These are phyloP conservation scores for Alternaria infectoria DNA, from an alignment of 2,329 filamentous ascomycete species.

Conservation along the genomic window DNA sequence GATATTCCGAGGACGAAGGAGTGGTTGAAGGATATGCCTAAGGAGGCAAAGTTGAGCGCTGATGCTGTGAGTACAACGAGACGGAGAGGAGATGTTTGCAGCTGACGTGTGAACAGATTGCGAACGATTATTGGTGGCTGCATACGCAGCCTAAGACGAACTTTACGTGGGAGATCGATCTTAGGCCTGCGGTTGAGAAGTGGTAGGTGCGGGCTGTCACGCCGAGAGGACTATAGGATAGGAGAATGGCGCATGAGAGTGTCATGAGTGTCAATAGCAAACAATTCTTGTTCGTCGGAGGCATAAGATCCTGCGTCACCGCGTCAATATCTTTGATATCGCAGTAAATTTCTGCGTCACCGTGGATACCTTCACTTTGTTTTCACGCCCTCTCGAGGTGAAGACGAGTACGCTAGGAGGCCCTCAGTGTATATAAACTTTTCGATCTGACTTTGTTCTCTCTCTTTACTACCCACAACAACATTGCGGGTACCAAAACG, in stretches of 20 bases:
- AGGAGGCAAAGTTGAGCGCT: slow-evolving; percentile 73
- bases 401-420: not conserved
- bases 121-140: slow-evolving; percentile 83
- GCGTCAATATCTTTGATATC: not conserved
- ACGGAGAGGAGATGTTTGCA: too few relatives aligned
- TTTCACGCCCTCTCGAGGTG: not conserved
- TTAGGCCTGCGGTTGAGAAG: slow-evolving; percentile 82
- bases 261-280: not conserved
- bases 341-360: not conserved
- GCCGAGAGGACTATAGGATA: not conserved
- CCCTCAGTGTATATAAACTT: not conserved
- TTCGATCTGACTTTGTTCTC: not conserved
- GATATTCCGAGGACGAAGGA: slow-evolving; percentile 75
- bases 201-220: slow-evolving; percentile 61
- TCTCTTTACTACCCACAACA: not conserved
- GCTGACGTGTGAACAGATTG: too few relatives aligned
- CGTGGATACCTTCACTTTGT: not conserved
- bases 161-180: slow-evolving; percentile 83
- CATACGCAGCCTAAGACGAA: slow-evolving; percentile 80
- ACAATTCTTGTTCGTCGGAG: too few relatives aligned
- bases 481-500: not conserved
- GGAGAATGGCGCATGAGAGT: not conserved
- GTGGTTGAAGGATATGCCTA: slow-evolving; percentile 60
- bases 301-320: not conserved
- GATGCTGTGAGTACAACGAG: slow-evolving; percentile 77